Percentiles rank a stretch among this genome's conserved stretches.
phyloP scores from a whole-genome alignment of 257 asterid genomes.

The Voacanga thouarsii region DNA sequence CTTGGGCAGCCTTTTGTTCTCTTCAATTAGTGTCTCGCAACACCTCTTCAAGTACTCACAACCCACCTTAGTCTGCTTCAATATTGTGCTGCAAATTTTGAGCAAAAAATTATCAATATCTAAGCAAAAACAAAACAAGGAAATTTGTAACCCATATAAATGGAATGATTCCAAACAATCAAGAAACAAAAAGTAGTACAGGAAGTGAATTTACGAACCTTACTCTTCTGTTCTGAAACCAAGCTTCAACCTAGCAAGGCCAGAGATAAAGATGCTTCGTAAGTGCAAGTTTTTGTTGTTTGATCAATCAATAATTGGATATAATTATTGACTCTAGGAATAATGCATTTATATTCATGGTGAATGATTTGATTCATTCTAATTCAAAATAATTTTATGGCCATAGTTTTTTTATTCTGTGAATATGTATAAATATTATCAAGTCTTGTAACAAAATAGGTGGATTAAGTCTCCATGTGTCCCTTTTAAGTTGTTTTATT shows the following conservation, averaged over 20 bases:
- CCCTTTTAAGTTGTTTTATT: too few relatives aligned
- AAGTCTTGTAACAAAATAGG: too few relatives aligned
- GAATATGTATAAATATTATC: too few relatives aligned
- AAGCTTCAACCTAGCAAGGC: conserved; percentile 86
- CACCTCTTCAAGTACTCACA: conserved; percentile 83
- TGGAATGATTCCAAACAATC: not conserved
- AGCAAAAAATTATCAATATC: too few relatives aligned
- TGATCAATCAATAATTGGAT: too few relatives aligned
- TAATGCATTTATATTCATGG: too few relatives aligned
- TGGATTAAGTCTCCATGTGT: too few relatives aligned
- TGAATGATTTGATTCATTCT: too few relatives aligned
- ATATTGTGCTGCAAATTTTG: conserved; percentile 52
- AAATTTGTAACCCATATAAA: too few relatives aligned
- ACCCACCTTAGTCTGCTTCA: conserved; percentile 89
- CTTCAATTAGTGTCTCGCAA: conserved; percentile 67
- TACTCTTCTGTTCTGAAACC: conserved; percentile 93
- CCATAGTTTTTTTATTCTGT: too few relatives aligned
- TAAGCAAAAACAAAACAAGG: not conserved
- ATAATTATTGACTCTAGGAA: too few relatives aligned
- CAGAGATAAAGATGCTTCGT: conserved; percentile 79
- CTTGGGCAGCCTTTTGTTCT: conserved; percentile 67
- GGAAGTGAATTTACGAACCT: conserved; percentile 35
- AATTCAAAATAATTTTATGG: too few relatives aligned
- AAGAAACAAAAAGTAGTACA: not conserved
- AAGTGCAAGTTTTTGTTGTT: conserved; percentile 70